Evolutionary conservation across 2,329 filamentous ascomycete species (phyloP), one percentile per base, ranked within the genome.

Genomic region (Elsinoe necatrix): DNA sequence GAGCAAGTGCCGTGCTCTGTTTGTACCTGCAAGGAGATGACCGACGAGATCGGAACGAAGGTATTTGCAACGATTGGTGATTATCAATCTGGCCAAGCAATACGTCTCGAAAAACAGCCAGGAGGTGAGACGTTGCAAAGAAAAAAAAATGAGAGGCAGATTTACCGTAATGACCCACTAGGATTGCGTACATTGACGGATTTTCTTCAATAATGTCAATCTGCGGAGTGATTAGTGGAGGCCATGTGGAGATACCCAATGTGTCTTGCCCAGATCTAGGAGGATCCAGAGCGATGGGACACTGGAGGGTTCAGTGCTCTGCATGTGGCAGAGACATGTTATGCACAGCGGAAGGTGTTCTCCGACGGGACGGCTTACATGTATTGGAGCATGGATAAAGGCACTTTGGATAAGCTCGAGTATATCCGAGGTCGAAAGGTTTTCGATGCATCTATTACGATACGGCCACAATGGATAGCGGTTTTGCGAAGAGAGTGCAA

Each of bases 301-400:
- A 16, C 29, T 25, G 20, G 7, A 52, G 48, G 29, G 48, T 39
- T 39, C 48, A 37, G 48, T 52, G 48, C 48, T 37, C 48, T 52
- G 48, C 48, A 52, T 52, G 48, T 52, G 3, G 48, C 48, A 52
- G 48, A 18, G 48, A 37, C 29, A n/a, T 12, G n/a, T n/a, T n/a
- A 2, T 52, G 48, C 48, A 39, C 31, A 14, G 21, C 48, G 48
- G 48, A 52, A 52, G 48, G 14, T 21, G 29, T 39, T 52, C 48
- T 52, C 48, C 48, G 48, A 25, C 48, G 48, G 48, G 48, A 52
- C 31, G 48, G 48, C 48, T 52, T 52, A 31, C 48, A 52, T 52
- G 48, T 16, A n/a, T 29, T 31, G 34, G 45, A n/a, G 34, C 48
- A 39, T 52, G 31, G 31, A 9, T 31, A 21, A 39, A n/a, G 48